Percentiles rank a stretch among this genome's conserved stretches.
Evolutionary conservation across 257 asterid genomes (phyloP).

Genomic region (Penstemon davidsonii): DNA sequence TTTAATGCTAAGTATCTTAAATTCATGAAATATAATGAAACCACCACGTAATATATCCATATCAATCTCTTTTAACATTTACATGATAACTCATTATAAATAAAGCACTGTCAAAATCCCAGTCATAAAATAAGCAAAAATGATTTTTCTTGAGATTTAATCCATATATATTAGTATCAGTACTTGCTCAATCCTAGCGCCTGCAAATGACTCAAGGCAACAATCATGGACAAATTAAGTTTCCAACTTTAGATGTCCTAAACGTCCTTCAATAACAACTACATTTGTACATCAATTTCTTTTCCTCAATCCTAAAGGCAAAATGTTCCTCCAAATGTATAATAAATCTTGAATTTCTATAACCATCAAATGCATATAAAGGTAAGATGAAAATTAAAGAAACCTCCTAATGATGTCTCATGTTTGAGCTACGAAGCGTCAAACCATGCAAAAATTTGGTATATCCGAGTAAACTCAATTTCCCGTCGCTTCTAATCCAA

Average conservation of each 20-base stretch:
- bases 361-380: slow-evolving; percentile 10
- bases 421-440: slow-evolving; percentile 73
- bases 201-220: not conserved
- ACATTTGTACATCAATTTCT: slow-evolving; percentile 31
- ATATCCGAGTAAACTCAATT: slow-evolving; percentile 74
- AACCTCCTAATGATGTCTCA: slow-evolving; percentile 52
- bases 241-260: not conserved
- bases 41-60: no score
- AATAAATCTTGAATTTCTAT: slow-evolving; percentile 9
- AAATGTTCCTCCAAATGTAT: slow-evolving; percentile 16
- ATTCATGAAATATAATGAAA: no score
- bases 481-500: slow-evolving; percentile 75
- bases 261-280: slow-evolving; percentile 2
- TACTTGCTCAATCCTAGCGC: not conserved
- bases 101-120: not conserved
- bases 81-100: no score
- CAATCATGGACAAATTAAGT: not conserved
- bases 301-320: slow-evolving; percentile 12
- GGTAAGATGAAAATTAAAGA: not conserved
- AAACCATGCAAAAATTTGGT: slow-evolving; percentile 93
- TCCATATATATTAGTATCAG: not conserved
- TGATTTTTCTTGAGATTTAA: not conserved
- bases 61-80: no score
- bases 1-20: no score
- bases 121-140: not conserved